Conservation (phyloP, 73 alveolate genomes). For the Diophrys sp. region DNA sequence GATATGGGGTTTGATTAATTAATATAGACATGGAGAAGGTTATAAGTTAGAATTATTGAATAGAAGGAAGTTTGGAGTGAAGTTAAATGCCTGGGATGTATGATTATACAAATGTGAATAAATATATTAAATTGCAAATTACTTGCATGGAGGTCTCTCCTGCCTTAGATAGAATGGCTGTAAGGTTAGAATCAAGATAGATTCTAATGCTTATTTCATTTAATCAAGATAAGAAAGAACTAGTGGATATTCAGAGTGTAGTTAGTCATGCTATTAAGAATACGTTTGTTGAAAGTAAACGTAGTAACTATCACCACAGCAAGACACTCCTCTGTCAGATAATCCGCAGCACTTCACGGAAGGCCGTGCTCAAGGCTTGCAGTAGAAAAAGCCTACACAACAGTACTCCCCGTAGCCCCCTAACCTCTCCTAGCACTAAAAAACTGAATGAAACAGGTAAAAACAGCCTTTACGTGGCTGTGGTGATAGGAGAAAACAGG, state of each 20-base stretch:
- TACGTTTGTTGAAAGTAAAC: conserved; percentile 6
- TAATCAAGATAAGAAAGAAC: not conserved
- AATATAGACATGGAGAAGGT: conserved; percentile 70
- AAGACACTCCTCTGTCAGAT: too few relatives aligned
- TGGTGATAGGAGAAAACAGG: too few relatives aligned
- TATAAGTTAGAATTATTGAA: too few relatives aligned
- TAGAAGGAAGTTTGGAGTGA: too few relatives aligned
- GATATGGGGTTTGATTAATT: conserved; percentile 69
- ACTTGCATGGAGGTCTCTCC: conserved; percentile 78
- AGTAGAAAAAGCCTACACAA: too few relatives aligned
- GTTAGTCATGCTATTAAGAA: conserved; percentile 21
- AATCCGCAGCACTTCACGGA: too few relatives aligned
- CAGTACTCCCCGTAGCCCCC: too few relatives aligned
- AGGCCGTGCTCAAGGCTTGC: too few relatives aligned
- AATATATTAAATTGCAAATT: conserved; percentile 53
- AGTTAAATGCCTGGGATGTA: too few relatives aligned
- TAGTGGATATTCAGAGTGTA: conserved; percentile 16
- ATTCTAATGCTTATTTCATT: conserved; percentile 40
- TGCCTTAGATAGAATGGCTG: conserved; percentile 74
- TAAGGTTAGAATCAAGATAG: conserved; percentile 64
- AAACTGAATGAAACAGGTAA: too few relatives aligned
- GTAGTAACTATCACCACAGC: conserved; percentile 35
- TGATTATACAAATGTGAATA: conserved; percentile 64
- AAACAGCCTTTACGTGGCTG: too few relatives aligned
- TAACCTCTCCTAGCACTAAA: too few relatives aligned